These are phyloP conservation scores for Acorus gramineus DNA, from an alignment of 106 monocot genomes.

Conservation along the genomic window DNA sequence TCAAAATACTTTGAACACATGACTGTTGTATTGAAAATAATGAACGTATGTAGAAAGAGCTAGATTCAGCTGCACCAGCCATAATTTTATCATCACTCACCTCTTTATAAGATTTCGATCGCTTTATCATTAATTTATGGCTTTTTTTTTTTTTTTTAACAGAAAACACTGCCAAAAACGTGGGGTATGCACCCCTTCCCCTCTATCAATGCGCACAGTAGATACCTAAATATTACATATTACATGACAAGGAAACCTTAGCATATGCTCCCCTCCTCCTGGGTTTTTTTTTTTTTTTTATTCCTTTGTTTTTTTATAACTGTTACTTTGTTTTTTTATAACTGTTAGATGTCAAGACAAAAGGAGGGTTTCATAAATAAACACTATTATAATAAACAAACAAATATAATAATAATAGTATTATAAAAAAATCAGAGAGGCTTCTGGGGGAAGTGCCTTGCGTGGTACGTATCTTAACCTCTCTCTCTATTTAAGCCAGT, in stretches of 20 bases:
- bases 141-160: too few relatives aligned
- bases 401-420: neutral
- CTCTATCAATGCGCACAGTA: neutral
- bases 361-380: neutral
- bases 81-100: neutral
- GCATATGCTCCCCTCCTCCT: neutral
- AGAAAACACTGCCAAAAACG: neutral
- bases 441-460: conserved; percentile 42
- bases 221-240: neutral
- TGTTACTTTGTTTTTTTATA: too few relatives aligned
- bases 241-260: neutral
- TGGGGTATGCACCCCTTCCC: neutral
- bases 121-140: too few relatives aligned
- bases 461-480: conserved; percentile 26
- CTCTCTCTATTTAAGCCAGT: conserved; percentile 20
- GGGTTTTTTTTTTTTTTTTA: too few relatives aligned
- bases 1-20: neutral
- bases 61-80: conserved; percentile 1
- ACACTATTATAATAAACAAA: neutral
- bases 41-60: neutral
- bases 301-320: too few relatives aligned
- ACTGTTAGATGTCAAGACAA: too few relatives aligned
- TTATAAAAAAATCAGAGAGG: conserved; percentile 3
- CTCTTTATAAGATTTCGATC: too few relatives aligned
- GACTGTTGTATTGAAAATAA: neutral